A percentile compares a stretch with the other conserved stretches of the same genome.
These are phyloP conservation scores for Apiotrichum sp. DNA, from an alignment of 1,284 basidiomycete genomes.

Conservation along the genomic window DNA sequence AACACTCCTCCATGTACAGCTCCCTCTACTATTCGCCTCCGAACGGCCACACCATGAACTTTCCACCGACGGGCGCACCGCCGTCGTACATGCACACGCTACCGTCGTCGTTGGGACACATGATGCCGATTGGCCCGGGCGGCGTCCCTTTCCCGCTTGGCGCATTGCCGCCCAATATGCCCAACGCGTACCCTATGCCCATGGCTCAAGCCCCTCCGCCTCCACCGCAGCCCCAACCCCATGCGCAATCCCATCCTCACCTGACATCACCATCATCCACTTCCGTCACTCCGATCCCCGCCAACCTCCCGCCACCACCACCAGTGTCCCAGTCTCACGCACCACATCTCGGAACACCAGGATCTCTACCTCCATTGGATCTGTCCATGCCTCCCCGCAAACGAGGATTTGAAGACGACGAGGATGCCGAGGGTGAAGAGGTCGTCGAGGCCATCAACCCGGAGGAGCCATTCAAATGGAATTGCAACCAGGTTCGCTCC, in stretches of 20 bases:
- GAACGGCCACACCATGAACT: not conserved
- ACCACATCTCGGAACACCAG: not conserved
- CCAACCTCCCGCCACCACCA: not conserved
- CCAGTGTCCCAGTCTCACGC: not conserved
- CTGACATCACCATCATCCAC: too few relatives aligned
- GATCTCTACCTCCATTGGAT: too few relatives aligned
- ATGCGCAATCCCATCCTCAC: not conserved
- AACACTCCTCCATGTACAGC: not conserved
- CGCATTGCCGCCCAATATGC: not conserved
- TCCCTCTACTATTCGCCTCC: not conserved
- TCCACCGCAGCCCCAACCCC: not conserved
- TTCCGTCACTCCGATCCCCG: too few relatives aligned
- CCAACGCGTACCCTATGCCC: not conserved
- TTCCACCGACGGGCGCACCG: not conserved
- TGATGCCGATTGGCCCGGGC: not conserved
- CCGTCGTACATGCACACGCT: not conserved
- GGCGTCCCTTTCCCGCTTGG: not conserved
- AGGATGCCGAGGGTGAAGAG: not conserved
- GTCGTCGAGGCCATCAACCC: not conserved
- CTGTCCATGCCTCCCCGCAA: too few relatives aligned
- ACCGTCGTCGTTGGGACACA: not conserved
- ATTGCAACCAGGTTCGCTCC: constrained; percentile 6
- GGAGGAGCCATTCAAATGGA: constrained; percentile 4
- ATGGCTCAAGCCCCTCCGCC: not conserved
- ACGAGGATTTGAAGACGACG: too few relatives aligned